Evolutionary conservation across 805 yeast species (phyloP), one percentile per base, ranked within the genome.

Genomic region (Starmerella roubikii): DNA sequence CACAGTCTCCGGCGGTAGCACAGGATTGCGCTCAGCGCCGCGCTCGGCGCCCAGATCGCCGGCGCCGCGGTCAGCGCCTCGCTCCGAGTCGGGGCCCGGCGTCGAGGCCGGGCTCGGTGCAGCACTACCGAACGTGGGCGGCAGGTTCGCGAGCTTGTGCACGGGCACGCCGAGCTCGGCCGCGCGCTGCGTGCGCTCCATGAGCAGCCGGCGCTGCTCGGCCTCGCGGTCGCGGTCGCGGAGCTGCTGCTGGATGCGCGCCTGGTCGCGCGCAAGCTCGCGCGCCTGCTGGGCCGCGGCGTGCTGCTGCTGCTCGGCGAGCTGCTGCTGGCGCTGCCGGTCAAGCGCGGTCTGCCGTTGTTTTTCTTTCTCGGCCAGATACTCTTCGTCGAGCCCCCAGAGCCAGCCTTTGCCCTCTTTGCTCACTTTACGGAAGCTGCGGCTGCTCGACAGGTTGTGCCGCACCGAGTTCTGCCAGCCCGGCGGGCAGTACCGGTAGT

Each of bases 401-500:
- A 82, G 62, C 93, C 94, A 86, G 41, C 94, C 94, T 56, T 80
- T 80, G n/a, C 93, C 91, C 50, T 81, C 91, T 44, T 79, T 78
- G 28, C 84, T 74, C 13, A 80, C 77, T 53, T 80, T 80, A 38
- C 73, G 68, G 62, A 88, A 91, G 6, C 88, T 76, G 60, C 83
- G 84, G 60, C 85, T 85, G 48, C 84, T 66, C 18, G 88, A 78
- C 29, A 91, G 65, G 52, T 85, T 86, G 60, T 91, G 98, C 37
- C 93, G 71, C 16, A 91, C 93, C 0, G 93, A 75, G 54, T 82
- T 78, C 61, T 91, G 98, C 98, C 98, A 91, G 3, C 97, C 97
- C 57, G 85, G 94, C 0, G 93, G 88, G 52, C 96, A 86, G 59
- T 83, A 88, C 51, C 77, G 72, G 61, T 83, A 91, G 62, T 82